Evolutionary conservation across 495 filamentous ascomycete genomes (phyloP).

Genomic region (Viridothelium virens): DNA sequence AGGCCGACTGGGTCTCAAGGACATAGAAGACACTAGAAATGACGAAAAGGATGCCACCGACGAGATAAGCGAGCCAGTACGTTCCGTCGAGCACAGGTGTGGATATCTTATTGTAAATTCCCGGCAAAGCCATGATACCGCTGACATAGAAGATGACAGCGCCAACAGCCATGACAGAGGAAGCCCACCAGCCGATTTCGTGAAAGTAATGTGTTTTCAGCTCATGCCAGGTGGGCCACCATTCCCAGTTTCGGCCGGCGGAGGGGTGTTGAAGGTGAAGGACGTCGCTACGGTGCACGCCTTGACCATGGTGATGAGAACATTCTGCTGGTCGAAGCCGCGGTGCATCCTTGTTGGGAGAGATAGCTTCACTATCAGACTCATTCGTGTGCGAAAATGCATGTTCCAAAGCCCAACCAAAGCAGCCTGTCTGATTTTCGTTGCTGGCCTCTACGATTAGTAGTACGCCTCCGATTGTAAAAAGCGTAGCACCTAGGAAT

Average conservation of each 20-base stretch:
- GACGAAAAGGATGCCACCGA: constrained; percentile 16
- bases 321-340: not conserved
- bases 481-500: constrained; percentile 17
- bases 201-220: constrained; percentile 14
- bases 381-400: constrained; percentile 10
- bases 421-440: constrained; percentile 18
- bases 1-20: constrained; percentile 19
- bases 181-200: constrained; percentile 19
- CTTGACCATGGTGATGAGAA: constrained; percentile 13
- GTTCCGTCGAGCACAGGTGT: constrained; percentile 9
- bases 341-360: not conserved
- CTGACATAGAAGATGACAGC: constrained; percentile 15
- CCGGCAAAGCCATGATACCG: constrained; percentile 16
- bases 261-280: constrained; percentile 7
- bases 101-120: constrained; percentile 18
- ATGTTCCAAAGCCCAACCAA: constrained; percentile 19
- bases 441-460: constrained; percentile 18
- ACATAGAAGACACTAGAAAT: constrained; percentile 10
- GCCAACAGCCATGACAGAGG: constrained; percentile 11
- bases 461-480: constrained; percentile 15
- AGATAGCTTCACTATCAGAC: not conserved
- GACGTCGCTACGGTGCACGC: constrained; percentile 3
- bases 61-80: constrained; percentile 18
- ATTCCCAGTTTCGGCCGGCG: constrained; percentile 17
- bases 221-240: constrained; percentile 20